phyloP scores from a whole-genome alignment of 148 eudicot species.

The Fagopyrum homotropicum region DNA sequence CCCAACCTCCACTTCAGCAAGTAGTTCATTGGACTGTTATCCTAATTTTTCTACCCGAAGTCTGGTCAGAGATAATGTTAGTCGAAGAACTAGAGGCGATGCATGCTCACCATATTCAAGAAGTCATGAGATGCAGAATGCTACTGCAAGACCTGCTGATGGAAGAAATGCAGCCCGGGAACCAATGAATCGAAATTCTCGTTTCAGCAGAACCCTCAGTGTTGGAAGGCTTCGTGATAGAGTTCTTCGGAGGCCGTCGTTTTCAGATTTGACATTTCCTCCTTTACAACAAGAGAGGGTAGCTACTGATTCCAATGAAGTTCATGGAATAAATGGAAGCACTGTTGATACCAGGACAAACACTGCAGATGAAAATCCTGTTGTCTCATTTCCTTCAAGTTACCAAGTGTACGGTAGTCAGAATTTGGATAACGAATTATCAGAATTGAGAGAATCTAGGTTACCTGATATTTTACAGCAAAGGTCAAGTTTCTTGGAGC shows the following conservation, averaged over 20 bases:
- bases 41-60: conserved; percentile 24
- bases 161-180: conserved; percentile 51
- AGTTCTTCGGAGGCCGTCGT: conserved; percentile 72
- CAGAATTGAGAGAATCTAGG: conserved; percentile 49
- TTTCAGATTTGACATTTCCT: conserved; percentile 50
- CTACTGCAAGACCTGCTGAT: conserved; percentile 38
- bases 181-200: conserved; percentile 68
- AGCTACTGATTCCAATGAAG: conserved; percentile 21
- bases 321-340: conserved; percentile 14
- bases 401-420: conserved; percentile 32
- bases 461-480: conserved; percentile 65
- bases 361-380: conserved; percentile 36
- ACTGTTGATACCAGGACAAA: conserved; percentile 24
- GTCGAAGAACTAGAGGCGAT: conserved; percentile 24
- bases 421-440: conserved; percentile 38
- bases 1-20: conserved; percentile 25
- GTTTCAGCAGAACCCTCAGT: conserved; percentile 85
- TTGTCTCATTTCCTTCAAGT: conserved; percentile 32
- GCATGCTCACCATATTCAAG: conserved; percentile 33
- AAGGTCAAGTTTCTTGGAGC: conserved; percentile 83
- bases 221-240: conserved; percentile 98
- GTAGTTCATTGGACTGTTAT: conserved; percentile 25
- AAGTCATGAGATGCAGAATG: conserved; percentile 34
- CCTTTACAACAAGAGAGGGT: conserved; percentile 48
- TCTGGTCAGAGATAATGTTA: conserved; percentile 25